These are phyloP conservation scores for Cucumis melo DNA, from an alignment of 306 rosid species.

Conservation along the genomic window DNA sequence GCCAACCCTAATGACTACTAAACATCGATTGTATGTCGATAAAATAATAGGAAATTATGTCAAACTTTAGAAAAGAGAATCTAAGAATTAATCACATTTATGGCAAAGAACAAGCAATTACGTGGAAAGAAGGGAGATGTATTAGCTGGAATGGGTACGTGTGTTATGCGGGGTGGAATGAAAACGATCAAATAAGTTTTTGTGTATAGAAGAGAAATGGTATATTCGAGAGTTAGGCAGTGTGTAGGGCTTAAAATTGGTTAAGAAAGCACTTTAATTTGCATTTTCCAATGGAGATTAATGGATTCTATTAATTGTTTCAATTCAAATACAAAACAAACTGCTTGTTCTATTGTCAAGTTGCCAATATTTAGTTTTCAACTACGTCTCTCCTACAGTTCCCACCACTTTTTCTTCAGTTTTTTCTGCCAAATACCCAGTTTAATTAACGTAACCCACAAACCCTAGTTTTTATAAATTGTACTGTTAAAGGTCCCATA, in stretches of 20 bases:
- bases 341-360: not conserved
- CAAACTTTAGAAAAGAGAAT: not conserved
- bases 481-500: too few species aligned
- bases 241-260: not conserved
- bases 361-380: not conserved
- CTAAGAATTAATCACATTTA: not conserved
- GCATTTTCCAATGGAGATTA: not conserved
- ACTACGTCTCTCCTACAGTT: not conserved
- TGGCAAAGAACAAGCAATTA: not conserved
- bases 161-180: too few species aligned
- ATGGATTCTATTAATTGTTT: not conserved
- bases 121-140: not conserved
- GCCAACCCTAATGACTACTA: not conserved
- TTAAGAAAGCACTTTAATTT: not conserved
- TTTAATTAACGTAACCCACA: too few species aligned
- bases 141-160: not conserved
- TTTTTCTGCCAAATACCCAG: too few species aligned
- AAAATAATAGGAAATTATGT: not conserved
- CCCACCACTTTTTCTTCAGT: not conserved
- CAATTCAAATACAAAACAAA: not conserved
- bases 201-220: not conserved
- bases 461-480: too few species aligned
- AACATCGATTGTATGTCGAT: not conserved
- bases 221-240: not conserved
- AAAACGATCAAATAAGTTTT: not conserved